Conservation (phyloP, 257 asterid genomes). For the Gentiana dahurica region DNA sequence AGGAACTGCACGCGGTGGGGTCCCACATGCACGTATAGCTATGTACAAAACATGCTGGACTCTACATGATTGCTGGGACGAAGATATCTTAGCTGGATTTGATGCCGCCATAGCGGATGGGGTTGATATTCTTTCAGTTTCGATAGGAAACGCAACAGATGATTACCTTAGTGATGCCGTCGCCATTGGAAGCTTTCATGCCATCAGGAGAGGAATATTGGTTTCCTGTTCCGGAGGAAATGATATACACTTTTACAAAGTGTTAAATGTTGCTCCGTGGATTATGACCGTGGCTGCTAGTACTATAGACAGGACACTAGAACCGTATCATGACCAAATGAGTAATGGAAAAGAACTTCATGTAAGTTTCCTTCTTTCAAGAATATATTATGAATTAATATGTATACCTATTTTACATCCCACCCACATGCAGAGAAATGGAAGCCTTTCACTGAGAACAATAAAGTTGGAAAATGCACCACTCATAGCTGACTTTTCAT, state of each 20-base stretch:
- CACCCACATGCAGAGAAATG: too few relatives aligned
- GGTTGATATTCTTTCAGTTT: conserved; percentile 6
- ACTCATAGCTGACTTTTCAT: too few relatives aligned
- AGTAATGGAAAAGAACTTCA: conserved; percentile 11
- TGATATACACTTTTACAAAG: background rate
- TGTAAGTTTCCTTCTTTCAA: too few relatives aligned
- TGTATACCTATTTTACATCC: too few relatives aligned
- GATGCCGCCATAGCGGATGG: conserved; percentile 11
- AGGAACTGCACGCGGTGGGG: conserved; percentile 7
- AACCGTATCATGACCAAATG: conserved; percentile 14
- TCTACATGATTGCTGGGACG: background rate
- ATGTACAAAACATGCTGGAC: background rate
- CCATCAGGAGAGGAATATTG: conserved; percentile 14
- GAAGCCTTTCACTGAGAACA: too few relatives aligned
- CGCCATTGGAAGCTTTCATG: conserved; percentile 5
- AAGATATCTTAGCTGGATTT: conserved; percentile 4
- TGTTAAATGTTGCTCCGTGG: conserved; percentile 16
- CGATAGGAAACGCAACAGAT: background rate
- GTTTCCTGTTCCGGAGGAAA: conserved; percentile 20
- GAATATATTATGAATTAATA: too few relatives aligned
- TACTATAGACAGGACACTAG: conserved; percentile 9
- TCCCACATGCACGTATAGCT: conserved; percentile 1
- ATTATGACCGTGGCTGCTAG: conserved; percentile 22
- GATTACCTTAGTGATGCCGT: background rate
- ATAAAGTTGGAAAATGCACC: too few relatives aligned